Conservation (phyloP, 768 basidiomycete species). For the Mrakia frigida region DNA sequence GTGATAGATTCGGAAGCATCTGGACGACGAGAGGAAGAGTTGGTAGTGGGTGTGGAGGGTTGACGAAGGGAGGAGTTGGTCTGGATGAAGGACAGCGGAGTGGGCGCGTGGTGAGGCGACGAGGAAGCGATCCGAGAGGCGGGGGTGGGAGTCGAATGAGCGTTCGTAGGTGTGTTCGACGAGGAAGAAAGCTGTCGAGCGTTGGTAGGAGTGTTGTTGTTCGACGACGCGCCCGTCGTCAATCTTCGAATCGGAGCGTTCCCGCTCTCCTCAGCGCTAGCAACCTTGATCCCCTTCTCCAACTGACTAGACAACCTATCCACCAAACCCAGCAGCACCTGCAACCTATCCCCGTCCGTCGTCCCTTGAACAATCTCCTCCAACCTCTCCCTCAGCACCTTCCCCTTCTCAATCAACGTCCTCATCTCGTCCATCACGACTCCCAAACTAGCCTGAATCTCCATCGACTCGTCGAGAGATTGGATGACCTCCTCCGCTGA, state of each 20-base stretch:
- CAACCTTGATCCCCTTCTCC: constrained; percentile 45
- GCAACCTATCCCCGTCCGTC: constrained; percentile 46
- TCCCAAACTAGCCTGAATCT: constrained; percentile 20
- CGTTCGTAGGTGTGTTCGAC: constrained; percentile 13
- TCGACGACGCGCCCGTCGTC: not conserved
- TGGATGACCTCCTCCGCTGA: constrained; percentile 37
- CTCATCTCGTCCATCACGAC: constrained; percentile 34
- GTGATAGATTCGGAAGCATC: constrained; percentile 57
- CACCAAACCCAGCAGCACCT: constrained; percentile 64
- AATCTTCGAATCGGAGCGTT: not conserved
- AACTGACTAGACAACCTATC: constrained; percentile 63
- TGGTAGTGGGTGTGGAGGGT: not conserved
- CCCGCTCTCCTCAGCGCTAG: not conserved
- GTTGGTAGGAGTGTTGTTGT: constrained; percentile 5
- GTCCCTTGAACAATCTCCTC: constrained; percentile 49
- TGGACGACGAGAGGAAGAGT: not conserved
- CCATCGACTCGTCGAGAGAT: constrained; percentile 27
- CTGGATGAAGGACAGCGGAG: not conserved
- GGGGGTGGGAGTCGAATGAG: not conserved
- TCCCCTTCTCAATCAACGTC: constrained; percentile 40
- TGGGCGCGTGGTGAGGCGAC: not conserved
- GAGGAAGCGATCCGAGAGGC: not conserved
- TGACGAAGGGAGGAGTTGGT: not conserved
- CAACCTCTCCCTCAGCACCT: constrained; percentile 53
- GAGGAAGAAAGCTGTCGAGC: constrained; percentile 23